These are phyloP conservation scores for Trypanosoma vivax DNA, from an alignment of 208 protist genomes.

Conservation along the genomic window DNA sequence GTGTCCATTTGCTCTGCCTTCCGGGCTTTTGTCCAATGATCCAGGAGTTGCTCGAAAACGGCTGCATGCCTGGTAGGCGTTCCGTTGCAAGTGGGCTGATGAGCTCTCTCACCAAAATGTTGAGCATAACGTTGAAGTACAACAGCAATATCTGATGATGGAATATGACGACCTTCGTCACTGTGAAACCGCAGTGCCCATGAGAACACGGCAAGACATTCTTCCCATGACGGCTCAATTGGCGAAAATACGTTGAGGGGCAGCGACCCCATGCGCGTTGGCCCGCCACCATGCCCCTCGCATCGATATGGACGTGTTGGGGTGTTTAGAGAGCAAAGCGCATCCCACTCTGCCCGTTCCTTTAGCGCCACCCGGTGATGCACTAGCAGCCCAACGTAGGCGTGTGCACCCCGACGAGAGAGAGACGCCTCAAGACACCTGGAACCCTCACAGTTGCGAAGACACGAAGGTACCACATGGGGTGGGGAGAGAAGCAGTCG, in stretches of 20 bases:
- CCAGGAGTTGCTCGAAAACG: slow-evolving; percentile 14
- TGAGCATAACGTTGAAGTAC: slow-evolving; percentile 21
- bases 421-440: slow-evolving; percentile 15
- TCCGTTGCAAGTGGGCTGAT: background rate
- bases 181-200: slow-evolving; percentile 18
- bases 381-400: slow-evolving; percentile 36
- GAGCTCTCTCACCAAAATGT: slow-evolving; percentile 11
- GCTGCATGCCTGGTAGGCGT: background rate
- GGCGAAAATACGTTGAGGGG: slow-evolving; percentile 5
- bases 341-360: slow-evolving; percentile 19
- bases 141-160: slow-evolving; percentile 18
- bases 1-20: slow-evolving; percentile 20
- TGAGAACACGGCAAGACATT: slow-evolving; percentile 16
- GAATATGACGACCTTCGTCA: slow-evolving; percentile 12
- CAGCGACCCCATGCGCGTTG: background rate
- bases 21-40: slow-evolving; percentile 20
- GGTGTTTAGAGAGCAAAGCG: slow-evolving; percentile 13
- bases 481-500: slow-evolving; percentile 10
- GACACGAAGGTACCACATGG: slow-evolving; percentile 7
- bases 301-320: background rate
- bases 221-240: slow-evolving; percentile 14
- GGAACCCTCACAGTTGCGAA: background rate
- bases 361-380: slow-evolving; percentile 9
- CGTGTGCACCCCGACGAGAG: slow-evolving; percentile 25
- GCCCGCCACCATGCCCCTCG: background rate